Base-by-base conservation (phyloP, 768 basidiomycete species). In the Pluteus cervinus region DNA sequence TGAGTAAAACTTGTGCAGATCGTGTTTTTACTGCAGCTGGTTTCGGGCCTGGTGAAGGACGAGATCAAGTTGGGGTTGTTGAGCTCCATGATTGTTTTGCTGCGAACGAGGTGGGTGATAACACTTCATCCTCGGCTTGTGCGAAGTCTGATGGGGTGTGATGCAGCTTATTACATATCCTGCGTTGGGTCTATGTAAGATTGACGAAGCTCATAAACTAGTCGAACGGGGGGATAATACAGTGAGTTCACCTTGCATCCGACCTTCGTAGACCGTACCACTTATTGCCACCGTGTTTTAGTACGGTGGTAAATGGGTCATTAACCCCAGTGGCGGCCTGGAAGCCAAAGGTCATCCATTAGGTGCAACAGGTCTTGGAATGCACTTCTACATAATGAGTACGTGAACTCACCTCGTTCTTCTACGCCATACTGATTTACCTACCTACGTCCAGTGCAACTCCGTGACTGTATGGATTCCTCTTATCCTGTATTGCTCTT, bases 301-400 rank as follows among this genome's bases (percentile, higher is more conserved):
- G 82, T 87, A 86, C 41, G 87, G 84, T 14, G 87, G 89, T 4
- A 86, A 86, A 57, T 91, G 75, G 34, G 84, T 91, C 12, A 62
- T 91, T 24, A 90, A 91, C 47, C 85, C 88, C 1, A 85, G 81
- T 35, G 88, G 88, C 17, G 88, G 88, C 0, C 69, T 91, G 11
- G 85, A 91, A 52, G 84, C 86, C n/a, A 91, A 89, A 52, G 88
- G 88, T 3, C 86, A 90, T 51, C 87, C 88, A 2, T 69, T 89
- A 14, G 86, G 86, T 25, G 85, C 86, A 1, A 87, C 83, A 12
- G 86, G 86, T 2, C 61, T 89, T 10, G 86, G 81, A 18, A 88
- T 88, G 86, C 86, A 89, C 53, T 87, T 87, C 58, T 88, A 86
- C 51, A 83, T 88, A 44, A 74, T 79, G 49, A 86, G 83, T 83